phyloP scores from a whole-genome alignment of 176 grass and related monocot species.

The Lolium multiflorum region DNA sequence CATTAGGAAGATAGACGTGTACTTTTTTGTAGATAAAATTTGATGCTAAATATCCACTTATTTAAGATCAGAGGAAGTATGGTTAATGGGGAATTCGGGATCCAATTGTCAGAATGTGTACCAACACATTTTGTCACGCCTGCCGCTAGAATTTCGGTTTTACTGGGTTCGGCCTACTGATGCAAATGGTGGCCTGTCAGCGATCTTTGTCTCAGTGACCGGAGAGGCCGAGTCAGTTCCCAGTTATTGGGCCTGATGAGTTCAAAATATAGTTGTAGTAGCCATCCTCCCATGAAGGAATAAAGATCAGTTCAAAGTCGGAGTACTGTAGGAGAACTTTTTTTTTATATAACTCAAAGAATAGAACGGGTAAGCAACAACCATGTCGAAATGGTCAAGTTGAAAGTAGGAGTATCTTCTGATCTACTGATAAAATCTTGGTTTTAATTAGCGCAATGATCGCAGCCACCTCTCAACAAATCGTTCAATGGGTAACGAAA shows the following conservation, averaged over 20 bases:
- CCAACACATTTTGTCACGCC: not conserved
- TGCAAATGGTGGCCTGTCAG: not conserved
- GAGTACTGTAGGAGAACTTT: too few species aligned
- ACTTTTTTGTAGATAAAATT: too few species aligned
- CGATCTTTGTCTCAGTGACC: not conserved
- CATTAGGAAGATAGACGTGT: too few species aligned
- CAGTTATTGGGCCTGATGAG: not conserved
- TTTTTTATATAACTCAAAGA: too few species aligned
- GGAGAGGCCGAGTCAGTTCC: not conserved
- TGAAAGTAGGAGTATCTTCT: too few species aligned
- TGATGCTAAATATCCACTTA: too few species aligned
- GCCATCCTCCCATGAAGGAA: too few species aligned
- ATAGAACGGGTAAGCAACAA: not conserved
- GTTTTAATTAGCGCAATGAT: conserved; percentile 1
- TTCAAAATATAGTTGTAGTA: too few species aligned
- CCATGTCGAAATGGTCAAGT: not conserved
- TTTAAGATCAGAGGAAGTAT: too few species aligned
- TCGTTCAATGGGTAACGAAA: not conserved
- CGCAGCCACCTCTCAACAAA: not conserved
- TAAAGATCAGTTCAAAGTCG: too few species aligned
- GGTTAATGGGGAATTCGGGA: too few species aligned
- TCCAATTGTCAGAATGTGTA: not conserved
- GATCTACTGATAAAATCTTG: not conserved
- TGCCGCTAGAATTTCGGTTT: not conserved
- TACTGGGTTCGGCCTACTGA: not conserved